phyloP scores from a whole-genome alignment of 148 eudicot genomes.

The Linanthus parryae region DNA sequence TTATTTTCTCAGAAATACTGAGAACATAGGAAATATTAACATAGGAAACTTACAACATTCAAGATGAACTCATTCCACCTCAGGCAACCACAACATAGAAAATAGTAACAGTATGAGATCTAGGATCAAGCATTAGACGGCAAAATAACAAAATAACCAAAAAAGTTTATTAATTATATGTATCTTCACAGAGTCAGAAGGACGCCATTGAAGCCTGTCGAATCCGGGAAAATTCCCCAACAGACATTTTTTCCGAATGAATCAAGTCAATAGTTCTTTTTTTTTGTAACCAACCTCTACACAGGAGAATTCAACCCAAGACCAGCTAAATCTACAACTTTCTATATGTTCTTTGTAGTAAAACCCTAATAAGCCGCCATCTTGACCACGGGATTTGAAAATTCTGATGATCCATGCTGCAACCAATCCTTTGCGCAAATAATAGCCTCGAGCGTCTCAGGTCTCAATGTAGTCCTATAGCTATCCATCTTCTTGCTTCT shows the following conservation, averaged over 20 bases:
- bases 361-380: constrained; percentile 12
- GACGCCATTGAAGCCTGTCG: neutral
- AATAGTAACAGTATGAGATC: too few species aligned
- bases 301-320: neutral
- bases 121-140: too few species aligned
- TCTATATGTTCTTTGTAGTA: neutral
- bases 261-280: neutral
- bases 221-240: neutral
- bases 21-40: too few species aligned
- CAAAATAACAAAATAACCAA: too few species aligned
- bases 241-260: neutral
- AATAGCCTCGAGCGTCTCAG: constrained; percentile 46
- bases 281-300: neutral
- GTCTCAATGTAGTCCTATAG: constrained; percentile 34
- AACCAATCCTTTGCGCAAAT: constrained; percentile 80
- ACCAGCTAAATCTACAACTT: neutral
- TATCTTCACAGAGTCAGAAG: neutral
- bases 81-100: too few species aligned
- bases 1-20: too few species aligned
- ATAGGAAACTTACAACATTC: too few species aligned
- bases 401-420: constrained; percentile 24
- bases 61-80: too few species aligned
- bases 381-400: constrained; percentile 14
- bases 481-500: constrained; percentile 43
- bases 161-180: too few species aligned